These are phyloP conservation scores for Dendrocalamus sinicus DNA, from an alignment of 176 grass and related monocot species.

Conservation along the genomic window DNA sequence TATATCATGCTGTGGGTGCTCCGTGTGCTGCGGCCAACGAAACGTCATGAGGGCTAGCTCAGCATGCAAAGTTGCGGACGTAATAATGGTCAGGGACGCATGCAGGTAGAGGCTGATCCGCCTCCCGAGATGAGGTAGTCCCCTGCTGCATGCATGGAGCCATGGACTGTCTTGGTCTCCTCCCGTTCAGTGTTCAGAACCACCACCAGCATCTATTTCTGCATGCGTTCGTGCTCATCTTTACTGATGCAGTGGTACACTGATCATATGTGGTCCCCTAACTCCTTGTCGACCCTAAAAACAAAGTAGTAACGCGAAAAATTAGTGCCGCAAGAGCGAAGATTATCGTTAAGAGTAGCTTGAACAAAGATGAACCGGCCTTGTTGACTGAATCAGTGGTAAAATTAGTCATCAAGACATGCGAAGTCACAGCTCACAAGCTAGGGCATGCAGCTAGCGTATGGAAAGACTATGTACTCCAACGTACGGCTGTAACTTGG, in stretches of 20 bases:
- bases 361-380: neutral
- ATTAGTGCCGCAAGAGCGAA: neutral
- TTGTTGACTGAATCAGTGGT: too few relatives aligned
- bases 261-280: constrained; percentile 29
- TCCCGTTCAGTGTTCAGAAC: constrained; percentile 15
- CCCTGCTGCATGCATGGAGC: constrained; percentile 20
- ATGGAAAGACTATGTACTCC: too few relatives aligned
- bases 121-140: constrained; percentile 31
- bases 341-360: neutral
- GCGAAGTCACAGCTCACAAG: too few relatives aligned
- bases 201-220: neutral
- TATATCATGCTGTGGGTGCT: too few relatives aligned
- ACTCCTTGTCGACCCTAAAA: neutral
- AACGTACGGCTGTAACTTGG: neutral
- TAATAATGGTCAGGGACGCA: neutral
- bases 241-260: constrained; percentile 26
- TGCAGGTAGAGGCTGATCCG: neutral
- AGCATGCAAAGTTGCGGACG: neutral
- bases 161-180: constrained; percentile 2
- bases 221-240: constrained; percentile 32
- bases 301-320: neutral
- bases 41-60: neutral
- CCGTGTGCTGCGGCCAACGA: neutral
- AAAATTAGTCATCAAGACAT: too few relatives aligned
- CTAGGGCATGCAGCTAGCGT: too few relatives aligned